Base-by-base conservation (phyloP, 768 basidiomycete species). In the Russula ochroleuca region DNA sequence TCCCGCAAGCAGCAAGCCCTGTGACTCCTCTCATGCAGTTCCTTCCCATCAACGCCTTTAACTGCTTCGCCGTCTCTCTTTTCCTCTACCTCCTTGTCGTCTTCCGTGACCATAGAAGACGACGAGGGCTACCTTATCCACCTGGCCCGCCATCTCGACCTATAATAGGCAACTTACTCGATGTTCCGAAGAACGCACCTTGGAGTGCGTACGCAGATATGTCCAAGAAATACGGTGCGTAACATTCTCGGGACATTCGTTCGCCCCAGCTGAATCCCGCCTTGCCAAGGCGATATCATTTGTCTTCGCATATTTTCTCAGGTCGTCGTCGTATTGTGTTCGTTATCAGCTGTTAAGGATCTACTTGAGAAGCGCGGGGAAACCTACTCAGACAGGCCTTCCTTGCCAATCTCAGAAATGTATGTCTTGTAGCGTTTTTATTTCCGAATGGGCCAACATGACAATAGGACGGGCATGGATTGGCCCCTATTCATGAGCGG, bases 301-400 rank as follows among this genome's bases (percentile, higher is more conserved):
- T 25, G 31, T 64, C 58, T 78, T 53, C 70, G 71, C 49, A 59
- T 82, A 19, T 68, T 85, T 38, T 77, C 79, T 21, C 79, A 79
- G 63, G 75, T 78, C 14, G 76, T 82, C 69, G 67, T 85, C 54
- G 72, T 86, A 57, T 70, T 85, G 37, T 83, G 78, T 70, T 79
- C 78, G 59, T 58, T 75, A 62, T 74, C 77, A 60, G 78, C 76
- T 7, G 75, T 79, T 31, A 74, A 75, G 11, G 82, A 80, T 59
- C 72, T 86, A 19, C 73, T 86, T 28, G 83, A 84, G 50, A 83
- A 78, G 69, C 77, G 82, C 55, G 80, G 82, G 60, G 69, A 77
- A 25, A 14, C 33, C 10, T 67, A 64, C 48, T 58, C 65, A 19
- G 65, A 64, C 23, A 63, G 65, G 1, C 57, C 65, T 17, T 5